Evolutionary conservation across 345 rosid genomes (phyloP), one percentile per base, ranked within the genome.

Genomic region (Gynandropsis gynandra): DNA sequence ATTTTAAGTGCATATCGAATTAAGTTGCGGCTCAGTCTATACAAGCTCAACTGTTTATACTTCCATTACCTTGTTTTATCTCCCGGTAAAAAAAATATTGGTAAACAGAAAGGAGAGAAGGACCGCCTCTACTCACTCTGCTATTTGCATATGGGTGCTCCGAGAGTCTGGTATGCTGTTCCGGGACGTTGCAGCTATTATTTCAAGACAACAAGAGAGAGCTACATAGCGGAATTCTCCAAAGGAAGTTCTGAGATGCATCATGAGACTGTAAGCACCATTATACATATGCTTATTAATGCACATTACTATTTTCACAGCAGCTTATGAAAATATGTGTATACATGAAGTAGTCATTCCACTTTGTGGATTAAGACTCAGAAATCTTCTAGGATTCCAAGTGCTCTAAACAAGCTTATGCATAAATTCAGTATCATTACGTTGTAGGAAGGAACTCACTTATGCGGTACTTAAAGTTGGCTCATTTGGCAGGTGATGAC

Each of bases 141-240:
- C 67, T 82, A 77, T 72, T 36, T 67, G 77, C 95, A 86, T 73
- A 1, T 76, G 47, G 95, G 95, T 41, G 72, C 71, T 56, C 86
- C 86, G 10, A 77, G 72, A 72, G 66, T 87, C 29, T 79, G 92
- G 95, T 72, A 77, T 66, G 56, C 64, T 41, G 59, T 77, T 59
- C 84, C 96, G 0, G 74, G 42, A 44, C 70, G 72, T 65, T 69
- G 56, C 68, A 61, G 52, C 6, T 45, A 52, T 20, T 63, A 76
- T 56, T 78, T 74, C 66, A 68, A 68, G 52, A 58, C 66, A 56
- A 39, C 64, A 40, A 37, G 59, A 72, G 66, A 58, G 65, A 79
- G 72, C 32, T 45, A 59, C 52, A 34, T 59, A 45, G 54, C 74
- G 42, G 67, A 69, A 63, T 16, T 58, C 32, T 47, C 36, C 36